These are phyloP conservation scores for Trametes villosa DNA, from an alignment of 768 basidiomycete genomes.

Conservation along the genomic window DNA sequence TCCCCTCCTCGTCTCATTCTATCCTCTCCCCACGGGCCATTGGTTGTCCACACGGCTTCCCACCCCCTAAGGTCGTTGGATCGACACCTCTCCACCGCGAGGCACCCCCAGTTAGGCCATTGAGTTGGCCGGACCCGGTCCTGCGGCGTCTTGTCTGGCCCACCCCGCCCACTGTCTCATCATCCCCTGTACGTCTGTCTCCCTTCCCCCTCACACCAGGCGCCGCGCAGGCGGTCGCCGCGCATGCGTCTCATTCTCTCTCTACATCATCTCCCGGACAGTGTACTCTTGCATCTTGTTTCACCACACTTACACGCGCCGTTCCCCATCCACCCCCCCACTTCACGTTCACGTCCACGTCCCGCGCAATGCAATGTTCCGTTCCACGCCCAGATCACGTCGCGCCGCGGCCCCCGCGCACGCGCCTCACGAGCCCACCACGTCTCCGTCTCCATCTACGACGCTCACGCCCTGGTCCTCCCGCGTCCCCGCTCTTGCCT, in stretches of 20 bases:
- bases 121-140: background rate
- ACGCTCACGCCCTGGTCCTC: background rate
- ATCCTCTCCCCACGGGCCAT: conserved; percentile 12
- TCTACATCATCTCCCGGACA: conserved; percentile 18
- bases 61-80: background rate
- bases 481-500: background rate
- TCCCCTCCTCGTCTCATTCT: conserved; percentile 4
- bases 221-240: conserved; percentile 21
- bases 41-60: conserved; percentile 8
- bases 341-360: conserved; percentile 9
- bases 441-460: background rate
- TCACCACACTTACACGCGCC: conserved; percentile 10
- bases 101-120: background rate
- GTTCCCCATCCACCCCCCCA: conserved; percentile 2
- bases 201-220: background rate
- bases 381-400: conserved; percentile 10
- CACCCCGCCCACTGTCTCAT: background rate
- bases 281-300: conserved; percentile 25
- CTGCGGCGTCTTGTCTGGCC: background rate
- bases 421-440: conserved; percentile 1
- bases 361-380: conserved; percentile 9
- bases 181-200: background rate
- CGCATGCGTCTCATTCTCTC: conserved; percentile 21
- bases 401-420: background rate
- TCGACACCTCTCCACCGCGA: background rate